Conservation (phyloP, 495 filamentous ascomycete species). For the Platismatia glauca region DNA sequence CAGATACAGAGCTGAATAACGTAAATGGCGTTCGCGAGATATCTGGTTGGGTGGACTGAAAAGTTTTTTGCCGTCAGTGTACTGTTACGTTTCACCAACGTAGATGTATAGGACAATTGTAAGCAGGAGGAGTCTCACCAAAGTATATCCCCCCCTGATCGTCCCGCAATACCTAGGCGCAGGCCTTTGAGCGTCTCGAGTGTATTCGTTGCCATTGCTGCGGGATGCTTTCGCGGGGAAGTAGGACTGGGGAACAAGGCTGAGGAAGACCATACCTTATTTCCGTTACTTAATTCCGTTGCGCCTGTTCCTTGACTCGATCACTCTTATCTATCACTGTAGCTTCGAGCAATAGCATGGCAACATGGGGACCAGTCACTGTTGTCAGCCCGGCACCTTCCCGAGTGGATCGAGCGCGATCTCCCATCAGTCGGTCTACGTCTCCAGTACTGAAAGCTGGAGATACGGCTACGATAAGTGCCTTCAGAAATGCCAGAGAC, state of each 20-base stretch:
- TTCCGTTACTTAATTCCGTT: not conserved
- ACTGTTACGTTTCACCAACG: not conserved
- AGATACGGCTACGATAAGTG: conserved; percentile 1
- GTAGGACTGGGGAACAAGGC: not conserved
- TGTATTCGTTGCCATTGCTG: not conserved
- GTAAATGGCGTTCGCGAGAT: conserved; percentile 27
- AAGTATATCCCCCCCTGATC: not conserved
- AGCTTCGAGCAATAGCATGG: not conserved
- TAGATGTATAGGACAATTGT: not conserved
- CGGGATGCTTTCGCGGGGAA: not conserved
- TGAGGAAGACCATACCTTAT: not conserved
- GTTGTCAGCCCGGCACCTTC: not conserved
- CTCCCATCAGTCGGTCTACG: not conserved
- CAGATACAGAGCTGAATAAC: conserved; percentile 16
- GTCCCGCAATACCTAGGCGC: not conserved
- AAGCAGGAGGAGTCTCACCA: not conserved
- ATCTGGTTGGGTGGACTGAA: conserved; percentile 35
- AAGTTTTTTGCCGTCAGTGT: conserved; percentile 13
- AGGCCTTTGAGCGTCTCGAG: not conserved
- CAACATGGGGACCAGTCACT: not conserved
- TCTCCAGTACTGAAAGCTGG: not conserved
- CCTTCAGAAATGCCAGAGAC: conserved; percentile 3
- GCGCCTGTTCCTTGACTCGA: not conserved
- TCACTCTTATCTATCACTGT: not conserved
- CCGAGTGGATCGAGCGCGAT: not conserved